Percentiles rank a stretch among this genome's conserved stretches.
Conservation (phyloP, 2,329 filamentous ascomycete genomes). For the Colletotrichum liaoningense region DNA sequence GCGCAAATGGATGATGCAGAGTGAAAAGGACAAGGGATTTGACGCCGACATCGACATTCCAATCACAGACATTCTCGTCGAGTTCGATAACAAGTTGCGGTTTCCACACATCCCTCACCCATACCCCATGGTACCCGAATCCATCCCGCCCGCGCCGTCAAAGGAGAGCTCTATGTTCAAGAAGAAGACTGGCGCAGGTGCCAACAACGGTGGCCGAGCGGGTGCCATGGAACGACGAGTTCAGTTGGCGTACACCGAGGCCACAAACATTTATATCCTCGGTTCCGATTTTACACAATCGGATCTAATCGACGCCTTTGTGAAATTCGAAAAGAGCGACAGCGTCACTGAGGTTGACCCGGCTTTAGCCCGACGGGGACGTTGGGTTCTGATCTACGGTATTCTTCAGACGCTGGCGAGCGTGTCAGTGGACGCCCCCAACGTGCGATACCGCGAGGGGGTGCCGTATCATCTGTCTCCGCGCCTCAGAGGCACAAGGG, state of each 20-base stretch:
- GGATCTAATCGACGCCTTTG: slow-evolving; percentile 65
- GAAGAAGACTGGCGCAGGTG: slow-evolving; percentile 44
- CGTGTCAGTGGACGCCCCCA: slow-evolving; percentile 67
- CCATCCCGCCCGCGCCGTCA: slow-evolving; percentile 49
- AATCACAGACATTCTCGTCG: slow-evolving; percentile 74
- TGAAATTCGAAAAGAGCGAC: slow-evolving; percentile 67
- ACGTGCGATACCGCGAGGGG: slow-evolving; percentile 61
- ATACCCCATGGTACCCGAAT: slow-evolving; percentile 72
- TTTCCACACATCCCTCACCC: slow-evolving; percentile 77
- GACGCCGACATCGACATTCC: slow-evolving; percentile 68
- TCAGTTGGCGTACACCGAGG: slow-evolving; percentile 68
- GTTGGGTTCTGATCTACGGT: slow-evolving; percentile 72
- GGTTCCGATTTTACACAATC: slow-evolving; percentile 65
- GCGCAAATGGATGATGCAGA: slow-evolving; percentile 74
- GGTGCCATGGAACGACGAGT: slow-evolving; percentile 59
- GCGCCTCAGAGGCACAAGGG: slow-evolving; percentile 60
- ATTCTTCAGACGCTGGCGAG: slow-evolving; percentile 70
- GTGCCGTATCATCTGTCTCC: slow-evolving; percentile 70
- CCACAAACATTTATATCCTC: slow-evolving; percentile 68
- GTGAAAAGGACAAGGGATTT: slow-evolving; percentile 57
- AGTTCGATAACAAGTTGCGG: slow-evolving; percentile 71
- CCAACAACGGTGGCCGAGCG: slow-evolving; percentile 35
- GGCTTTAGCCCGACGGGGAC: slow-evolving; percentile 65
- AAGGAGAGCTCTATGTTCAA: slow-evolving; percentile 45
- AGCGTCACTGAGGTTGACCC: slow-evolving; percentile 63